Conservation (phyloP, 179 eudicot species). For the Sideroxylon spinosum region DNA sequence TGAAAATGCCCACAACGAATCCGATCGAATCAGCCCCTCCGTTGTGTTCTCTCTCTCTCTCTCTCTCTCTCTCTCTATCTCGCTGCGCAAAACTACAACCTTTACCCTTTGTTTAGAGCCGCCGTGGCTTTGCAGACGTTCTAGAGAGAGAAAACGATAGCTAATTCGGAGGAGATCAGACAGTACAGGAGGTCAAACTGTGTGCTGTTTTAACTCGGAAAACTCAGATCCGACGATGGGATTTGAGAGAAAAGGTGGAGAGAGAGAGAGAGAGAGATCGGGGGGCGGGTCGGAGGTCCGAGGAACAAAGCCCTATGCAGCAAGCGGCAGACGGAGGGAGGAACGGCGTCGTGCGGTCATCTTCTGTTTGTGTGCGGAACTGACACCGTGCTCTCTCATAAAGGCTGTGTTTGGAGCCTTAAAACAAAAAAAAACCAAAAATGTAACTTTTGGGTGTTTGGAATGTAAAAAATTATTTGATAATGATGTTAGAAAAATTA, state of each 20-base stretch:
- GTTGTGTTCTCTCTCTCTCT: background rate
- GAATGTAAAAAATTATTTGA: too few species aligned
- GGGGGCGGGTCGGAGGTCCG: background rate
- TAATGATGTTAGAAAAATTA: too few species aligned
- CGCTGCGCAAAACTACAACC: background rate
- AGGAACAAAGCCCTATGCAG: constrained; percentile 12
- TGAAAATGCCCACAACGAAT: constrained; percentile 20
- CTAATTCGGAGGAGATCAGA: background rate
- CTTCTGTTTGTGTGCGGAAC: background rate
- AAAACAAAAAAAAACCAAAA: too few species aligned
- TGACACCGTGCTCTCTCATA: background rate
- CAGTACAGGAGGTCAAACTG: background rate
- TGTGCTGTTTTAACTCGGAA: background rate
- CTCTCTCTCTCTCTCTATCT: too few species aligned
- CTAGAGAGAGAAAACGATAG: background rate
- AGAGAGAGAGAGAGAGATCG: background rate
- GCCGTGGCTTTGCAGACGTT: background rate
- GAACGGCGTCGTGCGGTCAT: background rate
- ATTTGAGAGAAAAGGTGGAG: background rate
- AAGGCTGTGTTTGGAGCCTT: too few species aligned
- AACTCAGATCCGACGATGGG: constrained; percentile 23
- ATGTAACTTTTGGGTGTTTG: too few species aligned
- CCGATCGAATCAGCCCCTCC: background rate
- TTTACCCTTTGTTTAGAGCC: too few species aligned
- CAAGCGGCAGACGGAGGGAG: background rate